Evolutionary conservation across 169 alveolate genomes (phyloP).

Genomic region (Babesia divergens): DNA sequence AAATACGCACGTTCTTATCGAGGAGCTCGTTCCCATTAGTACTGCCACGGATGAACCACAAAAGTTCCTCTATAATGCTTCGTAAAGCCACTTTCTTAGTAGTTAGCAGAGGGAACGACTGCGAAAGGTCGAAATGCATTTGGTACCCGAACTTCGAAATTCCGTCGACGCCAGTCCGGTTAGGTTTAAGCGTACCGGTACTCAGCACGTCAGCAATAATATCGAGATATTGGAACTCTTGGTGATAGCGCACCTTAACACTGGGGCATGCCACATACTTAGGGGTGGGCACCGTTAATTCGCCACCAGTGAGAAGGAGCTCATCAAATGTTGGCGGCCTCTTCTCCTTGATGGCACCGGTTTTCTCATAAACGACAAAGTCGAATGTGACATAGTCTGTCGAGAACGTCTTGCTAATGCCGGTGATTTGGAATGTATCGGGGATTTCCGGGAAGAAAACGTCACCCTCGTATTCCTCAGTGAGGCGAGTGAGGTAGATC

Average conservation of each 20-base stretch:
- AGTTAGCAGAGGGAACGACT: conserved; percentile 93
- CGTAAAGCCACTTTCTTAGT: conserved; percentile 93
- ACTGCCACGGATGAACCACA: conserved; percentile 93
- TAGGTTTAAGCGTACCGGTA: conserved; percentile 86
- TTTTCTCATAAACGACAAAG: conserved; percentile 62
- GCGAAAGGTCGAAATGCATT: conserved; percentile 90
- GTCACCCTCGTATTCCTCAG: conserved; percentile 66
- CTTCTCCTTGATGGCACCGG: background rate
- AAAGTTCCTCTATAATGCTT: conserved; percentile 92
- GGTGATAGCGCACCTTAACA: conserved; percentile 76
- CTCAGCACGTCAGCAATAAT: conserved; percentile 86
- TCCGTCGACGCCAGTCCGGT: conserved; percentile 90
- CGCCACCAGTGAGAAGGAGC: conserved; percentile 47
- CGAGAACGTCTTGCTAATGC: conserved; percentile 64
- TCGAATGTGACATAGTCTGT: conserved; percentile 70
- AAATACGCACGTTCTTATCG: conserved; percentile 90
- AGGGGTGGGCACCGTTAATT: conserved; percentile 10
- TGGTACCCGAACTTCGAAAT: conserved; percentile 88
- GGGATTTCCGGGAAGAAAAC: conserved; percentile 59
- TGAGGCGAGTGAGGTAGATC: conserved; percentile 85
- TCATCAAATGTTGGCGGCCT: conserved; percentile 18
- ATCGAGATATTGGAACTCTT: conserved; percentile 92
- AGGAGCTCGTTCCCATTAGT: conserved; percentile 92
- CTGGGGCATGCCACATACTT: conserved; percentile 66
- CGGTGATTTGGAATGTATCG: conserved; percentile 46